phyloP scores from a whole-genome alignment of 208 protist genomes.

The Acanthamoeba divionensis region DNA sequence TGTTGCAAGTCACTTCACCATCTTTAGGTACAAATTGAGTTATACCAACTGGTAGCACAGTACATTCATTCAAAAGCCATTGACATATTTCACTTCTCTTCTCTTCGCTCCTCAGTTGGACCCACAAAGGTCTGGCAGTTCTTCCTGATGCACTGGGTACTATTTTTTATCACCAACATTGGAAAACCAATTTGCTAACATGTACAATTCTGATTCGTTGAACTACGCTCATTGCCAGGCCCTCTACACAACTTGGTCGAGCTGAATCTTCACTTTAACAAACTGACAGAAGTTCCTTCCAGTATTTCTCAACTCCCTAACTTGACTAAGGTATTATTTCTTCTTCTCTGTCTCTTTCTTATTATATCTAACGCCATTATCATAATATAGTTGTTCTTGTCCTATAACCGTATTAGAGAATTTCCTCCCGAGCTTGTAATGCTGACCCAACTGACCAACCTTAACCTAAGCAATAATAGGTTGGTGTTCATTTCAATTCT shows the following conservation, averaged over 20 bases:
- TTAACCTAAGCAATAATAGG: not conserved
- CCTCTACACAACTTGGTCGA: not conserved
- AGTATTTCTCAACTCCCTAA: not conserved
- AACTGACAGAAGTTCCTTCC: not conserved
- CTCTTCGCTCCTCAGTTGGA: not conserved
- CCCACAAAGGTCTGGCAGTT: not conserved
- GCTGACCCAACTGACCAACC: not conserved
- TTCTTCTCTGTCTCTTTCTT: not conserved
- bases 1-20: too few relatives aligned
- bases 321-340: not conserved
- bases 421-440: not conserved
- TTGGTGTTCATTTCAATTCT: not conserved
- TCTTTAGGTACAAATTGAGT: too few relatives aligned
- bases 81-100: too few relatives aligned
- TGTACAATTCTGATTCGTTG: not conserved
- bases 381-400: not conserved
- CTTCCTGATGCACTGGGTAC: not conserved
- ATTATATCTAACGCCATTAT: not conserved
- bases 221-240: not conserved
- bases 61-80: too few relatives aligned
- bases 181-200: not conserved
- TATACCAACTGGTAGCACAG: too few relatives aligned
- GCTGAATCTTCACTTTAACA: slow-evolving; percentile 29
- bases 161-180: not conserved
- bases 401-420: not conserved